Percentiles rank a stretch among this genome's conserved stretches.
These are phyloP conservation scores for Linnemannia elongata DNA, from an alignment of 192 early-diverging fungal genomes.

Conservation along the genomic window DNA sequence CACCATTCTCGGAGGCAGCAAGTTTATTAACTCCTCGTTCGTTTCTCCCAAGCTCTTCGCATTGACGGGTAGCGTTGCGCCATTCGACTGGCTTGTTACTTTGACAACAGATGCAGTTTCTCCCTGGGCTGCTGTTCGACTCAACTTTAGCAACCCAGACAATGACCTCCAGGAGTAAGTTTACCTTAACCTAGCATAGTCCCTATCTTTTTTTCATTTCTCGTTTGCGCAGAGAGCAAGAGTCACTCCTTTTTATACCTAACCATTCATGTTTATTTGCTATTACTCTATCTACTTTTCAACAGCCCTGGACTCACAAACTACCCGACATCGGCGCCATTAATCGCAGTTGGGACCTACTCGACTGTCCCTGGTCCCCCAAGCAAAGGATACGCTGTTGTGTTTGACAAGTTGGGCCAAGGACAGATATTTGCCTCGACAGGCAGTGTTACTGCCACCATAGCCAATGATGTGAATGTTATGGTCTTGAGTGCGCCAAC, in stretches of 20 bases:
- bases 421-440: not conserved
- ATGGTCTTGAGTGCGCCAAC: not conserved
- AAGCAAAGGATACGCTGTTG: not conserved
- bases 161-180: not conserved
- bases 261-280: not conserved
- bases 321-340: not conserved
- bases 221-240: no score
- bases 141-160: not conserved
- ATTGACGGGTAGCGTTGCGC: not conserved
- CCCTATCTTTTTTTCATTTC: not conserved
- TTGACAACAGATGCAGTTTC: not conserved
- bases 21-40: not conserved
- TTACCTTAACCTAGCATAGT: no score
- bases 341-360: not conserved
- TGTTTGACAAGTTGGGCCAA: not conserved
- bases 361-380: not conserved
- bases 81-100: not conserved
- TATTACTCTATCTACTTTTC: not conserved
- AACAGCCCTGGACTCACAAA: not conserved
- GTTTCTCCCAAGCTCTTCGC: not conserved
- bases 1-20: not conserved
- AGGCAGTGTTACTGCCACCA: not conserved
- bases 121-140: not conserved
- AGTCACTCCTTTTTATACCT: not conserved
- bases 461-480: not conserved